Base-by-base conservation (phyloP, 768 basidiomycete genomes). In the Antrodiella citrinella region DNA sequence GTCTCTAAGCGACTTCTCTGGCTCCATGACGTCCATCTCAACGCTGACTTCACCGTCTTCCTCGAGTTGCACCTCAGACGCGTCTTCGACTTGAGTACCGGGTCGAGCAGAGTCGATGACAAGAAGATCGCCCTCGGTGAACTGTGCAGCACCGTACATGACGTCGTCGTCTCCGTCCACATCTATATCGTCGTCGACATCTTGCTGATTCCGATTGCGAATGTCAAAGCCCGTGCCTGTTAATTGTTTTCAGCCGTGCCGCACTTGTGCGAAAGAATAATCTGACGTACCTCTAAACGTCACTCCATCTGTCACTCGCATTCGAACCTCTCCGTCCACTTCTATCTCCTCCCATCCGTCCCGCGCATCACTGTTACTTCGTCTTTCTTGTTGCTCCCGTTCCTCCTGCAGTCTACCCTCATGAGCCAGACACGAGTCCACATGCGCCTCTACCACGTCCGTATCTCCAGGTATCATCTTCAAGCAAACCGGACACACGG, bases 181-280 rank as follows among this genome's bases (percentile, higher is more conserved):
- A 51, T 91, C 89, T 9, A 91, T 72, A 43, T 89, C 88, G 15
- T 85, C 87, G 24, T 91, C 89, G 2, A 86, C 74, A 51, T 89
- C 86, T 52, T 73, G 68, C 15, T 74, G 70, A n/a, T 72, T 63
- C 21, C 67, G 68, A 53, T 78, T 69, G 38, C 84, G 80, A 7
- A 80, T 73, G 51, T 79, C 73, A 61, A 90, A 87, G n/a, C 89
- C 89, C 4, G 79, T 77, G 11, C 85, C 86, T 83, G 53, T 21
- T n/a, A 52, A 43, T 38, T 35, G 15, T n/a, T 49, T 48, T 30
- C 50, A 40, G 15, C 44, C 43, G 50, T 18, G 47, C 41, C 39
- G 39, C 24, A 46, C 35, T 15, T 47, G 22, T 46, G 35, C n/a
- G 5, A 7, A 4, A 18, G 21, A 7, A 22, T 9, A 18, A 43